Percentiles rank a stretch among this genome's conserved stretches.
Evolutionary conservation across 768 basidiomycete species (phyloP).

Genomic region (Trametes meyenii): DNA sequence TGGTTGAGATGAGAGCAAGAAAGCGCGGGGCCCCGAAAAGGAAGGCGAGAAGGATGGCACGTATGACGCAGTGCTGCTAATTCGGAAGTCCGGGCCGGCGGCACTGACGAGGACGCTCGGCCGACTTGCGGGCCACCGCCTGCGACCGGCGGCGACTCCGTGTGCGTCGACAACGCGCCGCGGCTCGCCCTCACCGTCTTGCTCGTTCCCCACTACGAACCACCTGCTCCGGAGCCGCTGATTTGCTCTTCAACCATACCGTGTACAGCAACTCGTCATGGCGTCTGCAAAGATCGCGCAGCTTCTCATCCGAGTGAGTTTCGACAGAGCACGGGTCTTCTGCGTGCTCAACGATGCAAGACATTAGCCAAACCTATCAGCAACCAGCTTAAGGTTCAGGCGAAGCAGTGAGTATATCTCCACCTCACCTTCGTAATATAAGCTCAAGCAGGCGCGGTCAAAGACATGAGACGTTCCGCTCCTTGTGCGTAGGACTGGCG

Average conservation of each 20-base stretch:
- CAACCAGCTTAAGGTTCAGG: slow-evolving; percentile 66
- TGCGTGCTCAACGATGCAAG: slow-evolving; percentile 40
- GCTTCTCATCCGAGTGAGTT: slow-evolving; percentile 70
- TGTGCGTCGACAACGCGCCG: background rate
- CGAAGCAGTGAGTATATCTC: slow-evolving; percentile 58
- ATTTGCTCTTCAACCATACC: background rate
- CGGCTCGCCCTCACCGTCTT: background rate
- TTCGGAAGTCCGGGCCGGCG: slow-evolving; percentile 8
- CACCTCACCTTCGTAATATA: background rate
- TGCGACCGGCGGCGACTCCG: background rate
- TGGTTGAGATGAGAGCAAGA: background rate
- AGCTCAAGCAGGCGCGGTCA: background rate
- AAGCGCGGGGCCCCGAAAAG: background rate
- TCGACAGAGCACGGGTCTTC: background rate
- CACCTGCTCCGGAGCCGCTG: background rate
- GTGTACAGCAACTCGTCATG: slow-evolving; percentile 42
- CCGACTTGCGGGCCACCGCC: background rate
- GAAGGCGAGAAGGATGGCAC: background rate
- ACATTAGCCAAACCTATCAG: slow-evolving; percentile 88
- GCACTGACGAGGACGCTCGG: slow-evolving; percentile 17
- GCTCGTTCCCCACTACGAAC: background rate
- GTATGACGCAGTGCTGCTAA: background rate
- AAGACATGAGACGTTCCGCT: slow-evolving; percentile 75
- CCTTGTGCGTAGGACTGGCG: slow-evolving; percentile 71
- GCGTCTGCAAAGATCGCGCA: slow-evolving; percentile 76